Percentiles rank a stretch among this genome's conserved stretches.
These are phyloP conservation scores for Cystobasidium onofrii DNA, from an alignment of 768 basidiomycete genomes.

Conservation along the genomic window DNA sequence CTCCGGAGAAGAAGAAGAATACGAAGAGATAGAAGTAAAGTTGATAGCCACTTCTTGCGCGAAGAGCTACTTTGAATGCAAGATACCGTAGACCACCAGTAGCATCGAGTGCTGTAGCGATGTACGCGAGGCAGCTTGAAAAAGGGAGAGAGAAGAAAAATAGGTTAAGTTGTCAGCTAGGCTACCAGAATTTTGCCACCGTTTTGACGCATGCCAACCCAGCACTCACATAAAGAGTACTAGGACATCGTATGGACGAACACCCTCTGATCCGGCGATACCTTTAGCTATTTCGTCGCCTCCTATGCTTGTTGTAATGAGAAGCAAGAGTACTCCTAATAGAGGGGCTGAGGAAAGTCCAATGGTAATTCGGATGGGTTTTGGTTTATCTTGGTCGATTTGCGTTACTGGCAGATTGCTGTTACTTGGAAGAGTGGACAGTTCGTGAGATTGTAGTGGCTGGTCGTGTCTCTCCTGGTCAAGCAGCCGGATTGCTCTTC, in stretches of 20 bases:
- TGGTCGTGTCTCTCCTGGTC: slow-evolving; percentile 18
- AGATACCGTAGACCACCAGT: slow-evolving; percentile 78
- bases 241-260: slow-evolving; percentile 86
- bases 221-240: slow-evolving; percentile 79
- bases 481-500: slow-evolving; percentile 21
- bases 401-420: not conserved
- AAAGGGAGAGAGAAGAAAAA: no score
- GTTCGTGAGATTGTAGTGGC: not conserved
- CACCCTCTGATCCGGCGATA: slow-evolving; percentile 65
- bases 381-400: not conserved
- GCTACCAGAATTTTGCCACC: no score
- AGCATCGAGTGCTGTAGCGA: slow-evolving; percentile 81
- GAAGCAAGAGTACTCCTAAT: slow-evolving; percentile 48
- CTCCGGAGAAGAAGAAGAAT: slow-evolving; percentile 59
- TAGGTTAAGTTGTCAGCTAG: no score
- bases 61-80: slow-evolving; percentile 79
- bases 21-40: slow-evolving; percentile 74
- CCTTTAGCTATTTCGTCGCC: slow-evolving; percentile 59
- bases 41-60: slow-evolving; percentile 51
- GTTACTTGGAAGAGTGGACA: not conserved
- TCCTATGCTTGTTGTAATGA: slow-evolving; percentile 47
- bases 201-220: no score
- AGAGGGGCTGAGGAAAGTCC: slow-evolving; percentile 46
- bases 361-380: slow-evolving; percentile 37
- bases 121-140: slow-evolving; percentile 54